phyloP scores from a whole-genome alignment of 1,284 basidiomycete genomes.

The Neonothopanus nambi region DNA sequence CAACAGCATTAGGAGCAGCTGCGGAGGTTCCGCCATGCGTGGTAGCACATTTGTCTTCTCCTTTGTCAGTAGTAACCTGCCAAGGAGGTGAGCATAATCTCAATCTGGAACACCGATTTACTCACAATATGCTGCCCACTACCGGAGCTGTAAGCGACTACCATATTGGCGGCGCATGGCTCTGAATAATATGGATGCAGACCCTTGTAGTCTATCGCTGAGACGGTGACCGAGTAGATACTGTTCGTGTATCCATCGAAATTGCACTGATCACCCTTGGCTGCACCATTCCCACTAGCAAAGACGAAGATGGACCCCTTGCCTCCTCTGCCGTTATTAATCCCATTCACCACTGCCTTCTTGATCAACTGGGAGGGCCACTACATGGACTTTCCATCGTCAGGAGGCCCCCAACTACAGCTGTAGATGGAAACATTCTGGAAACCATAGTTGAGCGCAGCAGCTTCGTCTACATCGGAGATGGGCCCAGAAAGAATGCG shows the following conservation, averaged over 20 bases:
- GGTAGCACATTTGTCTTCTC: slow-evolving; percentile 80
- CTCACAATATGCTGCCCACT: slow-evolving; percentile 89
- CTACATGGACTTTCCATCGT: slow-evolving; percentile 95
- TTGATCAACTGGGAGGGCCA: slow-evolving; percentile 90
- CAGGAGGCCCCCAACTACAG: slow-evolving; percentile 98
- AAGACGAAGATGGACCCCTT: slow-evolving; percentile 97
- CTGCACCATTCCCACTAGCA: slow-evolving; percentile 96
- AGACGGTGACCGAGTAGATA: slow-evolving; percentile 95
- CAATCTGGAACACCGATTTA: slow-evolving; percentile 17
- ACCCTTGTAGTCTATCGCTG: slow-evolving; percentile 90
- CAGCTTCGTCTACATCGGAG: slow-evolving; percentile 96
- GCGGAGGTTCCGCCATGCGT: slow-evolving; percentile 96
- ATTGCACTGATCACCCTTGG: slow-evolving; percentile 95
- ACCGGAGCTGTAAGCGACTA: slow-evolving; percentile 97
- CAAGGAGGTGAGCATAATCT: slow-evolving; percentile 1
- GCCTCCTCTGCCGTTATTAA: slow-evolving; percentile 87
- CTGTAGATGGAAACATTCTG: slow-evolving; percentile 94
- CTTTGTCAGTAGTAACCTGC: slow-evolving; percentile 94
- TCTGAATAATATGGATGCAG: slow-evolving; percentile 98
- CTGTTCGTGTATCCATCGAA: slow-evolving; percentile 99
- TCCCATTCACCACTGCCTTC: slow-evolving; percentile 94
- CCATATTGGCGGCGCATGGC: slow-evolving; percentile 94
- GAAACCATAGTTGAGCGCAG: slow-evolving; percentile 92
- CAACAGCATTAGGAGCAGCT: slow-evolving; percentile 94
- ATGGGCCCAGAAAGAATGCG: slow-evolving; percentile 97